Conservation (phyloP, 495 filamentous ascomycete genomes). For the Parathielavia appendiculata region DNA sequence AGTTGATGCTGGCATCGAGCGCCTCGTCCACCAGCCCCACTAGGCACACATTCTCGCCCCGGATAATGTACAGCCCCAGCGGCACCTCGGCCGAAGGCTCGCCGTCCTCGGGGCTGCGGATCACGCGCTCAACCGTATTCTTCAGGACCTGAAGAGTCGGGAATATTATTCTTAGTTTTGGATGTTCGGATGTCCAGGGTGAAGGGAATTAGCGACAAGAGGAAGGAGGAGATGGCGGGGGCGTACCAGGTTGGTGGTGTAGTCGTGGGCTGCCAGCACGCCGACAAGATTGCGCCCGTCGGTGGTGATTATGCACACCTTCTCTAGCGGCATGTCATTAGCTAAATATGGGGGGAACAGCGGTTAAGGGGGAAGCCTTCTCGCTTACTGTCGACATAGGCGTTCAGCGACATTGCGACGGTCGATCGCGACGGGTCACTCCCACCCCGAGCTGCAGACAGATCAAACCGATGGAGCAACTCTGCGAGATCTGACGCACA, state of each 20-base stretch:
- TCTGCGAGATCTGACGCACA: too few relatives aligned
- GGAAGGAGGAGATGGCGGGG: neutral
- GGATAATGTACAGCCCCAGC: constrained; percentile 84
- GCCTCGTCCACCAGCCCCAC: constrained; percentile 86
- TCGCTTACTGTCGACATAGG: constrained; percentile 13
- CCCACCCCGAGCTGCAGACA: neutral
- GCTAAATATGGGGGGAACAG: neutral
- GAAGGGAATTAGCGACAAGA: neutral
- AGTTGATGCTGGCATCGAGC: constrained; percentile 82
- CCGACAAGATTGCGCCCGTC: constrained; percentile 88
- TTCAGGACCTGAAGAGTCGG: constrained; percentile 58
- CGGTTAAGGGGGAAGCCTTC: neutral
- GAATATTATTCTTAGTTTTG: neutral
- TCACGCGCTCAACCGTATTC: constrained; percentile 82
- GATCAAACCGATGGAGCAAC: neutral
- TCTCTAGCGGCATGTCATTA: constrained; percentile 52
- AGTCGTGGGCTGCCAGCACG: constrained; percentile 78
- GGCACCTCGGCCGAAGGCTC: constrained; percentile 76
- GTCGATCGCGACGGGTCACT: neutral
- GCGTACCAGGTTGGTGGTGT: constrained; percentile 78
- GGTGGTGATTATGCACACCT: constrained; percentile 83
- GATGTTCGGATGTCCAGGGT: neutral
- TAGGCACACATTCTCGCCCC: constrained; percentile 91
- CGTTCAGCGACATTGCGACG: constrained; percentile 22
- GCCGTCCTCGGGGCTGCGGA: constrained; percentile 73